These are phyloP conservation scores for Colletotrichum somersetense DNA, from an alignment of 2,329 filamentous ascomycete species.

Conservation along the genomic window DNA sequence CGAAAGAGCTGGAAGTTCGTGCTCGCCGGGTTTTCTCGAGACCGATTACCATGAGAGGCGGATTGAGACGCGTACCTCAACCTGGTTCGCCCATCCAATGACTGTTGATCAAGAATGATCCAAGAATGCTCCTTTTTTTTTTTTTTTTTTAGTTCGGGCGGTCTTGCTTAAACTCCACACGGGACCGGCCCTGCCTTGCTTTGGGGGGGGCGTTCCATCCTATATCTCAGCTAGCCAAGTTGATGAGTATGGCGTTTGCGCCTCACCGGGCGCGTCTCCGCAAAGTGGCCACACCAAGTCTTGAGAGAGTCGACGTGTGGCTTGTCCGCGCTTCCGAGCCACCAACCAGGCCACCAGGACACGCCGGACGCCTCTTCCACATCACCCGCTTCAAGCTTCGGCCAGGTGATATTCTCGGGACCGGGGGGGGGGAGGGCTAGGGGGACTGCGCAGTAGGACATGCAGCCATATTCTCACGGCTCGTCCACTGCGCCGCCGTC, in stretches of 20 bases:
- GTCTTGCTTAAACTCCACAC: constrained; percentile 23
- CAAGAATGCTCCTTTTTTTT: not conserved
- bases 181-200: constrained; percentile 27
- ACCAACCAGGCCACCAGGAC: not conserved
- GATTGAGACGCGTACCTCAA: not conserved
- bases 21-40: not conserved
- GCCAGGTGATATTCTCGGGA: constrained; percentile 17
- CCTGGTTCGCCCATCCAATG: not conserved
- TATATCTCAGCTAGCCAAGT: not conserved
- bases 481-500: not conserved
- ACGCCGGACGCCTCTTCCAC: not conserved
- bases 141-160: not conserved
- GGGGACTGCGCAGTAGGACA: constrained; percentile 17
- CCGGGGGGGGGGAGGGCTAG: too few relatives aligned
- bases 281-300: not conserved
- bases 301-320: constrained; percentile 4
- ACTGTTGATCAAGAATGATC: not conserved
- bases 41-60: not conserved
- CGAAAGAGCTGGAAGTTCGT: constrained; percentile 4
- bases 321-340: constrained; percentile 14
- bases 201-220: not conserved
- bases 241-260: constrained; percentile 9
- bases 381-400: constrained; percentile 12
- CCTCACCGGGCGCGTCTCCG: not conserved
- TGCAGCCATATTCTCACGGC: constrained; percentile 5